phyloP scores from a whole-genome alignment of 306 rosid species.

The Cajanus cajan region DNA sequence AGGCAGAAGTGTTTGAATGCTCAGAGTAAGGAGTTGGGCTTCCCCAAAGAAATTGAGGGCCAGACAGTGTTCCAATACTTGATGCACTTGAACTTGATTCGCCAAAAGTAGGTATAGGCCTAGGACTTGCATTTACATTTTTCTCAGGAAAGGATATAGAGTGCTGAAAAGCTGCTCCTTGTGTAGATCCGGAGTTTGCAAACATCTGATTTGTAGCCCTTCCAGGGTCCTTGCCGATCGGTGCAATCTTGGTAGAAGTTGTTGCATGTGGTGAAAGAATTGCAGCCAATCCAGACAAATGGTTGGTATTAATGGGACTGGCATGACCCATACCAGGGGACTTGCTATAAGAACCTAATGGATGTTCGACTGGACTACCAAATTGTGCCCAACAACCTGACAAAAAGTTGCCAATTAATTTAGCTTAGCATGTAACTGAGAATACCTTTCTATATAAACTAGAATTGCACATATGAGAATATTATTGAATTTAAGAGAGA shows the following conservation, averaged over 20 bases:
- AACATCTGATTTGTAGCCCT: conserved; percentile 56
- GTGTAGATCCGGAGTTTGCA: conserved; percentile 44
- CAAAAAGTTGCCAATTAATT: conserved; percentile 17
- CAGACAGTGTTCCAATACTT: conserved; percentile 74
- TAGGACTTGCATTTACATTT: conserved; percentile 61
- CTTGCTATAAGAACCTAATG: conserved; percentile 59
- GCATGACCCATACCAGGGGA: conserved; percentile 68
- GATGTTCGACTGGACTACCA: conserved; percentile 81
- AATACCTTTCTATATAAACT: conserved; percentile 13
- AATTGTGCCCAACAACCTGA: conserved; percentile 79
- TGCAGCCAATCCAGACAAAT: conserved; percentile 80
- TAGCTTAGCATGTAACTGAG: conserved; percentile 26
- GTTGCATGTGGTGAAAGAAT: conserved; percentile 71
- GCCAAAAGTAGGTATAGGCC: conserved; percentile 57
- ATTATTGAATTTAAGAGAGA: conserved; percentile 23
- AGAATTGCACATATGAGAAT: background rate
- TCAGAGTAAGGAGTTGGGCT: conserved; percentile 72
- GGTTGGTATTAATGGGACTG: conserved; percentile 69
- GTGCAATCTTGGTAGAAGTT: conserved; percentile 72
- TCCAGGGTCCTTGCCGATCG: conserved; percentile 89
- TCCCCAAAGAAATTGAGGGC: conserved; percentile 98
- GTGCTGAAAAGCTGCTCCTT: conserved; percentile 60
- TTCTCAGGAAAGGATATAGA: conserved; percentile 70
- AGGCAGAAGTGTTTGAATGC: conserved; percentile 60
- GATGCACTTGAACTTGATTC: conserved; percentile 61